Percentiles rank a stretch among this genome's conserved stretches.
phyloP scores from a whole-genome alignment of 495 filamentous ascomycete genomes.

The Tuber microsphaerosporum region DNA sequence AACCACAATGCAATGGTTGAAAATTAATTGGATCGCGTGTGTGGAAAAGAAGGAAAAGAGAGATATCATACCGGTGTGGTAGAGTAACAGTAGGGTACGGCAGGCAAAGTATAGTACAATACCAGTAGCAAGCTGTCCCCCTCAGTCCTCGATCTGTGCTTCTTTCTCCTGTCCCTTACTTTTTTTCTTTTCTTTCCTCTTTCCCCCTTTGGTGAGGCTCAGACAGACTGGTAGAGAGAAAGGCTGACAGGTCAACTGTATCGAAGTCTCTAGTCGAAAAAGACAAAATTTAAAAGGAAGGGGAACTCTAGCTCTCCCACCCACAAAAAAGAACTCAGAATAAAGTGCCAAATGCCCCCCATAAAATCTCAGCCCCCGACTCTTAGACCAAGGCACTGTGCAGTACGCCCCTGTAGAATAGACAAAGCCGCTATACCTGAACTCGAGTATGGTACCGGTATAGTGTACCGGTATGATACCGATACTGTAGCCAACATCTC shows the following conservation, averaged over 20 bases:
- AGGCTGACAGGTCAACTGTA: background rate
- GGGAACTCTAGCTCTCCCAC: background rate
- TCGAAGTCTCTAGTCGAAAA: background rate
- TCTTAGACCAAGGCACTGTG: background rate
- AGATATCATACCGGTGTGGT: constrained; percentile 5
- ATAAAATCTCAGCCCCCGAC: background rate
- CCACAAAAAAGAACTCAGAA: background rate
- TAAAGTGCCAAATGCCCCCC: background rate
- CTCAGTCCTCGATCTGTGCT: background rate
- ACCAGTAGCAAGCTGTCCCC: background rate
- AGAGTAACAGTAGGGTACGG: background rate
- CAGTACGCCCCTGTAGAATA: background rate
- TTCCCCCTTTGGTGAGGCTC: background rate
- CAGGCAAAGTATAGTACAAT: constrained; percentile 3
- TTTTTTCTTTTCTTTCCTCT: background rate
- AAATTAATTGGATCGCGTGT: background rate
- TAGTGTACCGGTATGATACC: background rate
- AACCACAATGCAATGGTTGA: background rate
- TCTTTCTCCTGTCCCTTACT: background rate
- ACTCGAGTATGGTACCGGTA: background rate
- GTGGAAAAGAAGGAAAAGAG: constrained; percentile 11
- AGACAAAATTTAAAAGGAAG: background rate
- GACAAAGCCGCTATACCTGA: no score
- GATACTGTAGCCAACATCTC: background rate
- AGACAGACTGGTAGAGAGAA: background rate